phyloP scores from a whole-genome alignment of 371 early-diverging fungal genomes.

The Mucor mucedo region DNA sequence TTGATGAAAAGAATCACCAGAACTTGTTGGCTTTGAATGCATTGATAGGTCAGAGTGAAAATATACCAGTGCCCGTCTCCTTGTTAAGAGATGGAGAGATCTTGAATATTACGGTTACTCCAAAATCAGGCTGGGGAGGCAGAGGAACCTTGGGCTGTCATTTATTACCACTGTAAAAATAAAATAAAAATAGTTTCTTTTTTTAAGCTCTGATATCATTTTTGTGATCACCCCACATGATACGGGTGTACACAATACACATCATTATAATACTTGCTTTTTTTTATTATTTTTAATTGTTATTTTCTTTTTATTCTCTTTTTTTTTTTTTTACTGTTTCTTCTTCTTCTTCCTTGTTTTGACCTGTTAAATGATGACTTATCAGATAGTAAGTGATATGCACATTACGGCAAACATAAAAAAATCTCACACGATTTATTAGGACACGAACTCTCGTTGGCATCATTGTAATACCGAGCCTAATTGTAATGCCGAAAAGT shows the following conservation, averaged over 20 bases:
- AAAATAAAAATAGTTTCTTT: neutral
- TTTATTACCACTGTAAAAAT: constrained; percentile 37
- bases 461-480: too few relatives aligned
- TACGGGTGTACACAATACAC: neutral
- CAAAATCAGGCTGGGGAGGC: constrained; percentile 74
- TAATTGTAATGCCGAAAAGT: too few relatives aligned
- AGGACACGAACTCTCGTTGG: too few relatives aligned
- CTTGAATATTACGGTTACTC: constrained; percentile 52
- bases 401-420: neutral
- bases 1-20: constrained; percentile 54
- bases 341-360: neutral
- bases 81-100: constrained; percentile 49
- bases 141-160: constrained; percentile 77
- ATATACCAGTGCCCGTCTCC: constrained; percentile 50
- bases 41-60: constrained; percentile 61
- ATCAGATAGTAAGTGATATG: neutral
- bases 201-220: too few relatives aligned
- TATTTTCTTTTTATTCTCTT: neutral
- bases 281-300: neutral
- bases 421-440: neutral
- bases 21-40: constrained; percentile 57
- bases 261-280: neutral
- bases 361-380: neutral
- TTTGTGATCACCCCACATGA: too few relatives aligned
- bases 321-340: neutral